These are phyloP conservation scores for Aspergillus persii DNA, from an alignment of 2,329 filamentous ascomycete species.

Conservation along the genomic window DNA sequence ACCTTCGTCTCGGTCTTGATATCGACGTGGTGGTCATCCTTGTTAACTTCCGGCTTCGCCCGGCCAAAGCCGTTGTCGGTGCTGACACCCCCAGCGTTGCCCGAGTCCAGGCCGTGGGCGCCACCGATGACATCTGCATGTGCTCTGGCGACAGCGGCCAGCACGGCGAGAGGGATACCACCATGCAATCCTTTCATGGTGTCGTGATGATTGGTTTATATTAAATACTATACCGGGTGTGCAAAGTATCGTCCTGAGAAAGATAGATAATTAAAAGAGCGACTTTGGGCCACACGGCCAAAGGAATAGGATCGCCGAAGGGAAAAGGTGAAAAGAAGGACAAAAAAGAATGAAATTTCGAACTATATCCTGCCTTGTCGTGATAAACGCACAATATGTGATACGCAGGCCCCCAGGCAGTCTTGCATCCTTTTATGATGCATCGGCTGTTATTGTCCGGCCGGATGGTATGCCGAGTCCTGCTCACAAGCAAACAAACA, in stretches of 20 bases:
- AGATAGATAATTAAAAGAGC: constrained; percentile 9
- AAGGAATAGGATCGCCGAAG: constrained; percentile 3
- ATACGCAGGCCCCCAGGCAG: background rate
- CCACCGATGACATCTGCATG: constrained; percentile 18
- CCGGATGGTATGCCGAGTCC: constrained; percentile 7
- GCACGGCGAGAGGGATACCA: constrained; percentile 36
- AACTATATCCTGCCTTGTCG: background rate
- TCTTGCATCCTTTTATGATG: constrained; percentile 17
- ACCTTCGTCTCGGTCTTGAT: background rate
- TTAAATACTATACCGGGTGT: background rate
- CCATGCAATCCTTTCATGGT: constrained; percentile 38
- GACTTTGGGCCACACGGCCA: constrained; percentile 10
- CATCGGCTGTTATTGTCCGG: background rate
- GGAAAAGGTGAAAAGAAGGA: background rate
- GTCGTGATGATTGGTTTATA: background rate
- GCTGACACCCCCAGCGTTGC: background rate
- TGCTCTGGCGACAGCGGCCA: constrained; percentile 32
- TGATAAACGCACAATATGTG: background rate
- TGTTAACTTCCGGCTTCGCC: background rate
- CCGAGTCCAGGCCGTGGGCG: background rate
- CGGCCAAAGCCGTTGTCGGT: background rate
- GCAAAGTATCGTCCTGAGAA: background rate
- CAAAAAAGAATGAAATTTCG: constrained; percentile 8
- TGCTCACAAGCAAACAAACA: constrained; percentile 11
- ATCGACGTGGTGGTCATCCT: background rate